Evolutionary conservation across 768 basidiomycete species (phyloP).

Genomic region (Kwoniella europaea): DNA sequence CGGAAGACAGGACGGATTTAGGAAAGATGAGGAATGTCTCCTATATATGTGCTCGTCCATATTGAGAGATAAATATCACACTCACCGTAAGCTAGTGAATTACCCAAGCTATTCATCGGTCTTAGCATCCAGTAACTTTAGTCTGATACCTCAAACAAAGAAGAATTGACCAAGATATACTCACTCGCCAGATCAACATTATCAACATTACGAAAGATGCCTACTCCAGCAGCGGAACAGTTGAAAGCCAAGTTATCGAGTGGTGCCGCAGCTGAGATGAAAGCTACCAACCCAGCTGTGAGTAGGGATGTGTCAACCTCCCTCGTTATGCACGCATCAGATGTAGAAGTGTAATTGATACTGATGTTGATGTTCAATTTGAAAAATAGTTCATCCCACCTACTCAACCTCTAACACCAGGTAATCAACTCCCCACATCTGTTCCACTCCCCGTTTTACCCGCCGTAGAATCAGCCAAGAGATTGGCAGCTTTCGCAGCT

Average conservation of each 20-base stretch:
- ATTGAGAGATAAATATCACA: too few relatives aligned
- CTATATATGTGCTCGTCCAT: too few relatives aligned
- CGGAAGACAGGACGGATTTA: neutral
- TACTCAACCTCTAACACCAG: constrained; percentile 38
- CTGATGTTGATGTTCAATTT: neutral
- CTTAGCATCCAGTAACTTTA: too few relatives aligned
- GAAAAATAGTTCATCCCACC: constrained; percentile 39
- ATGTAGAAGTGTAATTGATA: neutral
- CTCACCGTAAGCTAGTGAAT: too few relatives aligned
- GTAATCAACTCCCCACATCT: constrained; percentile 47
- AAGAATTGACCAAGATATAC: neutral
- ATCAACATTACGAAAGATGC: constrained; percentile 5
- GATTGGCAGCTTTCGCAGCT: constrained; percentile 88
- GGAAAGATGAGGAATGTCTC: neutral
- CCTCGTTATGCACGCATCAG: too few relatives aligned
- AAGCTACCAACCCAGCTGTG: constrained; percentile 13
- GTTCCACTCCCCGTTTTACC: constrained; percentile 44
- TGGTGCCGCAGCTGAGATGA: constrained; percentile 7
- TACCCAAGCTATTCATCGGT: too few relatives aligned
- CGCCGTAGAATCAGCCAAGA: constrained; percentile 78
- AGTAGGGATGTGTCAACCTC: neutral
- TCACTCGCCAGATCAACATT: constrained; percentile 3
- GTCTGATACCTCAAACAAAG: neutral
- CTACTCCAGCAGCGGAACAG: constrained; percentile 12
- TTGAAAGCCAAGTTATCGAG: constrained; percentile 13